Percentiles rank a stretch among this genome's conserved stretches.
These are phyloP conservation scores for Pseudonitzschia multiseries DNA, from an alignment of 108 stramenopile species.

Conservation along the genomic window DNA sequence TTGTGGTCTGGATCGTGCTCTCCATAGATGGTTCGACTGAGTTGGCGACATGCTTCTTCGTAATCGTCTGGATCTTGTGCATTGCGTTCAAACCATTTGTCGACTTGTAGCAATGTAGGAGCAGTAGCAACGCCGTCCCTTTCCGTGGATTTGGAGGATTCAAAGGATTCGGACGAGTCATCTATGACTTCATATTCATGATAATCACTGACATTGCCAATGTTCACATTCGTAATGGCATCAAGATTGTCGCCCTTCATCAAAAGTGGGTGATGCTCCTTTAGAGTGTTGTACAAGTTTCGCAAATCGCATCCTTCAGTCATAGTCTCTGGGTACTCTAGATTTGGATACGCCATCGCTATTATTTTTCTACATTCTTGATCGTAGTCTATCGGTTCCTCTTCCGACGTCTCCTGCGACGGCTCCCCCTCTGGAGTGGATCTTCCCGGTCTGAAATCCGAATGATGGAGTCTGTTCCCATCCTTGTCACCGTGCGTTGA, in stretches of 20 bases:
- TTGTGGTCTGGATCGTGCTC: conserved; percentile 28
- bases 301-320: conserved; percentile 26
- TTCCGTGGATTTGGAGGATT: too few species aligned
- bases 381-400: conserved; percentile 15
- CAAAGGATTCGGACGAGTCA: neutral
- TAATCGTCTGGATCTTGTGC: conserved; percentile 34
- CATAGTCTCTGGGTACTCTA: conserved; percentile 26
- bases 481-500: conserved; percentile 14
- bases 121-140: neutral
- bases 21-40: conserved; percentile 17
- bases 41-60: conserved; percentile 22
- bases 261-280: conserved; percentile 25
- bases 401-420: neutral
- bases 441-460: conserved; percentile 30
- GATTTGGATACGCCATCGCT: conserved; percentile 8
- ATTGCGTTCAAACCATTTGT: conserved; percentile 32
- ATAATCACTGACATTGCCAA: neutral
- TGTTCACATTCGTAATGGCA: neutral
- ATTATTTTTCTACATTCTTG: conserved; percentile 29
- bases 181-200: neutral
- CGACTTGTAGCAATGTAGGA: neutral
- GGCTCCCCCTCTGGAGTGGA: conserved; percentile 1
- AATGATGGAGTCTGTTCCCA: conserved; percentile 13
- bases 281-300: conserved; percentile 29
- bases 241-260: neutral